Conservation (phyloP, 768 basidiomycete genomes). For the Steccherinum ochraceum region DNA sequence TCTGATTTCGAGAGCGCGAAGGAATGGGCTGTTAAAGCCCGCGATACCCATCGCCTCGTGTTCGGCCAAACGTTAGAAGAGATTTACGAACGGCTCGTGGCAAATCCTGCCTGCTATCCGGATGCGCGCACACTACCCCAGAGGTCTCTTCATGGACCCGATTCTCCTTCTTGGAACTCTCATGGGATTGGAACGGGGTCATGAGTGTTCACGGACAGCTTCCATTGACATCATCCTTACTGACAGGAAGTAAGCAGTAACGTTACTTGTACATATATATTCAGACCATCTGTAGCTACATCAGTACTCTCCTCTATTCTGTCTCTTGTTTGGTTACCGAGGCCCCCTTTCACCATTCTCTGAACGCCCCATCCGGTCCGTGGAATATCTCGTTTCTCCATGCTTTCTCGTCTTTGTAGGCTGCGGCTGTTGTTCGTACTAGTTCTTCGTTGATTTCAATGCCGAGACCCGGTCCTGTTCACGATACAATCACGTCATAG, state of each 20-base stretch:
- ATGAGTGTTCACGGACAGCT: no score
- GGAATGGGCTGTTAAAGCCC: not conserved
- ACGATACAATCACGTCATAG: not conserved
- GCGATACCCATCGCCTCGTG: not conserved
- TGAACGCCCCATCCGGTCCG: conserved; percentile 45
- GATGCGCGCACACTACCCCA: not conserved
- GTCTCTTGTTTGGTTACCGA: no score
- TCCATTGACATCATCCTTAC: no score
- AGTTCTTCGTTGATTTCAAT: conserved; percentile 54
- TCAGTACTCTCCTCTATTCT: no score
- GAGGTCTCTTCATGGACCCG: not conserved
- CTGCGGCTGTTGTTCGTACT: conserved; percentile 33
- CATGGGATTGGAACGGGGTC: no score
- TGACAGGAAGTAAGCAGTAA: no score
- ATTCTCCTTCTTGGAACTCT: not conserved
- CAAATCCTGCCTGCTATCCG: no score
- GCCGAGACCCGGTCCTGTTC: conserved; percentile 50
- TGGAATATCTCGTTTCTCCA: conserved; percentile 56
- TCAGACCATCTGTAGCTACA: no score
- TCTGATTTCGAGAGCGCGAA: not conserved
- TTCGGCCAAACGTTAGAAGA: not conserved
- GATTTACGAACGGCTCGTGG: not conserved
- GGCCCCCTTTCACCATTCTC: conserved; percentile 41
- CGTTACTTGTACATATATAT: no score
- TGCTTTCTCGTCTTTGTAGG: conserved; percentile 32